phyloP scores from a whole-genome alignment of 805 yeast genomes.

The Cephaloascus fragrans region DNA sequence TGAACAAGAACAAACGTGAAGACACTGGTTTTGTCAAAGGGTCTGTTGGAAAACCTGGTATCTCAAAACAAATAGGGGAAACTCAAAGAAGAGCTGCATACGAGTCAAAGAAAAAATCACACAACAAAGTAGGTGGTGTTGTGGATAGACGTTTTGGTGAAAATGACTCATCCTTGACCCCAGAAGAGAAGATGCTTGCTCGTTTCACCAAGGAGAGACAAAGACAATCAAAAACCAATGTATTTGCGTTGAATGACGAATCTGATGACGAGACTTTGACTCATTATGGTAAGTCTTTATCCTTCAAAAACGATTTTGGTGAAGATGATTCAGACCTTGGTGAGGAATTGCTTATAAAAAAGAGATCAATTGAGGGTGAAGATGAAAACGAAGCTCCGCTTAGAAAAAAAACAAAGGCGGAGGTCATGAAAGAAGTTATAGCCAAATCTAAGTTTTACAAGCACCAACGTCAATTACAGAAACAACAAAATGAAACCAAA shows the following conservation, averaged over 20 bases:
- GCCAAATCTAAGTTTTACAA: constrained; percentile 75
- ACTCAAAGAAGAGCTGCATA: constrained; percentile 45
- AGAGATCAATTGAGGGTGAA: constrained; percentile 15
- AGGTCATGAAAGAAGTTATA: constrained; percentile 78
- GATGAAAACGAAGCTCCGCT: constrained; percentile 27
- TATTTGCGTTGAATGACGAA: constrained; percentile 71
- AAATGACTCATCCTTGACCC: constrained; percentile 54
- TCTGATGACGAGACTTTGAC: constrained; percentile 54
- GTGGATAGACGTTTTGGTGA: constrained; percentile 92
- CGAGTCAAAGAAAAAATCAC: constrained; percentile 50
- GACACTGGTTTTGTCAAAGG: constrained; percentile 30
- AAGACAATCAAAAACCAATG: constrained; percentile 40
- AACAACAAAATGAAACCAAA: constrained; percentile 47
- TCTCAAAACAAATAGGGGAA: constrained; percentile 60
- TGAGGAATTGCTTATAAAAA: constrained; percentile 12
- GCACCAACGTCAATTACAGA: constrained; percentile 62
- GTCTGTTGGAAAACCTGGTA: constrained; percentile 60
- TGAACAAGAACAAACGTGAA: constrained; percentile 56
- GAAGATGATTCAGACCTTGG: constrained; percentile 38
- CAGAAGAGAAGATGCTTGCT: constrained; percentile 91
- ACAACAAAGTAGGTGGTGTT: constrained; percentile 70
- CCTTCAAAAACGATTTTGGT: constrained; percentile 43
- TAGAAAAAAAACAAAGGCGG: constrained; percentile 71
- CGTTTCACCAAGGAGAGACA: constrained; percentile 89
- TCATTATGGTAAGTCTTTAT: constrained; percentile 66